Evolutionary conservation across 306 rosid genomes (phyloP).

Genomic region (Sicyos edulis): DNA sequence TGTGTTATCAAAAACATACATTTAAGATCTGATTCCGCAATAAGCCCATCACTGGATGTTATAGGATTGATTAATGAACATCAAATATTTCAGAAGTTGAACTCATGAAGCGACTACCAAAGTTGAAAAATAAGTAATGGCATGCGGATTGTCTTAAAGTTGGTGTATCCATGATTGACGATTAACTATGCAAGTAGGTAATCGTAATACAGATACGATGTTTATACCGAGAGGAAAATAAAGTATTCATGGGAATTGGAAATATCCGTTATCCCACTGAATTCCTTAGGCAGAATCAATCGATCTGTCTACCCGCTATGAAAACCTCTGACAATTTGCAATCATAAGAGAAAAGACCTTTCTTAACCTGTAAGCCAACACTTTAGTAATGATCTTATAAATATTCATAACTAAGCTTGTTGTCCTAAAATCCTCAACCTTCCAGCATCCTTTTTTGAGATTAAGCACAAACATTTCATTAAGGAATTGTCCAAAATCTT

Average conservation of each 20-base stretch:
- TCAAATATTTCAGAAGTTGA: constrained; percentile 3
- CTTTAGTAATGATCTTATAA: too few species aligned
- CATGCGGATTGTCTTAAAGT: constrained; percentile 5
- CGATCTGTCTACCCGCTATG: too few species aligned
- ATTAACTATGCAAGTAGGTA: not conserved
- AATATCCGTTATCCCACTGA: not conserved
- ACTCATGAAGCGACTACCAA: not conserved
- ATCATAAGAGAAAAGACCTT: too few species aligned
- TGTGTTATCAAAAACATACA: constrained; percentile 26
- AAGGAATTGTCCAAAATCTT: too few species aligned
- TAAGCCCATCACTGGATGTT: not conserved
- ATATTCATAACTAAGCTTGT: too few species aligned
- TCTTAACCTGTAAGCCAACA: too few species aligned
- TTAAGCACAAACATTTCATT: too few species aligned
- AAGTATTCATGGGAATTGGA: not conserved
- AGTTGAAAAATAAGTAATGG: not conserved
- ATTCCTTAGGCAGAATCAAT: not conserved
- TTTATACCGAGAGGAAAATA: not conserved
- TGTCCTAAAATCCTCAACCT: too few species aligned
- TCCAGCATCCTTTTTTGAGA: too few species aligned
- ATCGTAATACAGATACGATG: not conserved
- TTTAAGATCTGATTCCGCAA: not conserved
- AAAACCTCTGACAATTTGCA: too few species aligned
- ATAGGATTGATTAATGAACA: not conserved
- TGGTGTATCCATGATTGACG: not conserved